A percentile compares a stretch with the other conserved stretches of the same genome.
phyloP scores from a whole-genome alignment of 768 basidiomycete genomes.

The Amanita rubescens region DNA sequence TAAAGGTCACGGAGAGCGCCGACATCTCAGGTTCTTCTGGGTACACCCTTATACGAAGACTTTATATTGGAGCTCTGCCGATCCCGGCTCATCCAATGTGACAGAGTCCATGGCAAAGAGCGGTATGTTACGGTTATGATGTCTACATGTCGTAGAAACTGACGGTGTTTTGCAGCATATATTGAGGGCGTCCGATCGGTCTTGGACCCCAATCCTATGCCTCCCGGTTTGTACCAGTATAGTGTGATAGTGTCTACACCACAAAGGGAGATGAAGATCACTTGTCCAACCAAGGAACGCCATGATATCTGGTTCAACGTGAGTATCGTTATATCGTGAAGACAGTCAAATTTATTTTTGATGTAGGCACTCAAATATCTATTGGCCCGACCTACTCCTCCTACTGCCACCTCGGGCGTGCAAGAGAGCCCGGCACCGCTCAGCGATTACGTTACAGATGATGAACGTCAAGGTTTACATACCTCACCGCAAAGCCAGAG shows the following conservation, averaged over 20 bases:
- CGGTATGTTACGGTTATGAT: slow-evolving; percentile 50
- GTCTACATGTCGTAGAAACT: slow-evolving; percentile 6
- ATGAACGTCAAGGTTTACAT: slow-evolving; percentile 38
- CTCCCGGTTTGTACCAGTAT: slow-evolving; percentile 87
- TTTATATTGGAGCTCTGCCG: slow-evolving; percentile 92
- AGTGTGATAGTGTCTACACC: slow-evolving; percentile 90
- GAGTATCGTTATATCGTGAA: slow-evolving; percentile 19
- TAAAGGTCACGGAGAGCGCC: slow-evolving; percentile 81
- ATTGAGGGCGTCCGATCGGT: slow-evolving; percentile 89
- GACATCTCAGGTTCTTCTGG: slow-evolving; percentile 98
- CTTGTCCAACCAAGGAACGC: slow-evolving; percentile 90
- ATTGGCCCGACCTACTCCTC: slow-evolving; percentile 59
- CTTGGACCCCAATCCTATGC: slow-evolving; percentile 94
- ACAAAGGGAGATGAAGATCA: slow-evolving; percentile 96
- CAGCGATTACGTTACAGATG: slow-evolving; percentile 40
- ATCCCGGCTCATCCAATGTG: slow-evolving; percentile 84
- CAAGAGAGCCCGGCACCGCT: slow-evolving; percentile 43
- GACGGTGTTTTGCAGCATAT: slow-evolving; percentile 51
- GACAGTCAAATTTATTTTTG: slow-evolving; percentile 7
- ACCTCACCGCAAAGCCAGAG: slow-evolving; percentile 72
- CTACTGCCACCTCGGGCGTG: slow-evolving; percentile 30
- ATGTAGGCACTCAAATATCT: slow-evolving; percentile 85
- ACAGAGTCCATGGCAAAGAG: slow-evolving; percentile 94
- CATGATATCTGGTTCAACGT: slow-evolving; percentile 98
- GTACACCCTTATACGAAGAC: slow-evolving; percentile 99